phyloP scores from a whole-genome alignment of 192 early-diverging fungal species.

The Mycoemilia scoparia region DNA sequence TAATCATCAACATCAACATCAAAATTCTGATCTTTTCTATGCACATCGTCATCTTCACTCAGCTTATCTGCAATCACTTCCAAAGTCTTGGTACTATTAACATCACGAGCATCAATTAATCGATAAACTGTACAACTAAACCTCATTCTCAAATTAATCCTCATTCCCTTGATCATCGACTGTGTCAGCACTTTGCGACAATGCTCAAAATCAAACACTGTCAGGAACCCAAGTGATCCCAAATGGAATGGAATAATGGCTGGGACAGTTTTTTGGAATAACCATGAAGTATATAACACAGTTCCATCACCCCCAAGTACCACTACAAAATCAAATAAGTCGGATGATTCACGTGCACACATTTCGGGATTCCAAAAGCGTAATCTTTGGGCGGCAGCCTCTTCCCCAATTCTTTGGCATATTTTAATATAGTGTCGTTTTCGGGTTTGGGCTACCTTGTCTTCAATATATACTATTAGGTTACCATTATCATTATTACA shows the following conservation, averaged over 20 bases:
- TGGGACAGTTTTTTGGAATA: constrained; percentile 72
- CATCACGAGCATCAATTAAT: constrained; percentile 16
- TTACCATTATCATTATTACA: not conserved
- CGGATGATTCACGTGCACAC: constrained; percentile 39
- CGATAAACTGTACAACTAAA: constrained; percentile 82
- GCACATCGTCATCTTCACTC: not conserved
- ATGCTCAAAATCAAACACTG: constrained; percentile 60
- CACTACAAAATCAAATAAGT: constrained; percentile 73
- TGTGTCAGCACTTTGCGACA: constrained; percentile 36
- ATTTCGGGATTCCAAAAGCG: constrained; percentile 62
- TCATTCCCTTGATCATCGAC: constrained; percentile 45
- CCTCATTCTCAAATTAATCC: constrained; percentile 79
- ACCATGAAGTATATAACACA: constrained; percentile 80
- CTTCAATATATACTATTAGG: constrained; percentile 37
- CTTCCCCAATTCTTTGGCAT: too few species aligned
- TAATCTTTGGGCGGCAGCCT: too few species aligned
- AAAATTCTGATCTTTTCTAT: constrained; percentile 1
- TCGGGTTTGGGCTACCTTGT: constrained; percentile 33
- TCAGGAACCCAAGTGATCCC: constrained; percentile 89
- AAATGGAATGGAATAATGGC: constrained; percentile 87
- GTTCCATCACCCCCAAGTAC: constrained; percentile 96
- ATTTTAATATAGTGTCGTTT: too few species aligned
- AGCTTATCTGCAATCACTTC: constrained; percentile 1
- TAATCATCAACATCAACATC: constrained; percentile 23
- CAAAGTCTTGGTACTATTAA: constrained; percentile 18